phyloP scores from a whole-genome alignment of 495 filamentous ascomycete species.

The Tuber indicum region DNA sequence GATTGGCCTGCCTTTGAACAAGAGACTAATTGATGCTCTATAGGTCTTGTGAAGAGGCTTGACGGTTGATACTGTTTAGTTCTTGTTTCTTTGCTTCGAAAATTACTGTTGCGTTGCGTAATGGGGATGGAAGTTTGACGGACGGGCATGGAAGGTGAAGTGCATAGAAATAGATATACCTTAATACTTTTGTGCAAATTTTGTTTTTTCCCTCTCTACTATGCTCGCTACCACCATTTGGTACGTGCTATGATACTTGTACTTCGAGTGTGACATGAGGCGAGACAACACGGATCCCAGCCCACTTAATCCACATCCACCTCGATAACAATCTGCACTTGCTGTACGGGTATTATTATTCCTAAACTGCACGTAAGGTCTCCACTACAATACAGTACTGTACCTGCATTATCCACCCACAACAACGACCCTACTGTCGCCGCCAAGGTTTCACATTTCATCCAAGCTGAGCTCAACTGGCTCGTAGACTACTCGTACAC shows the following conservation, averaged over 20 bases:
- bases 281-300: background rate
- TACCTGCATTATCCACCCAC: background rate
- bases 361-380: background rate
- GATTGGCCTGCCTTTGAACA: background rate
- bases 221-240: background rate
- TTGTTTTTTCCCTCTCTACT: too few species aligned
- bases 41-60: background rate
- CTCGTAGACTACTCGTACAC: too few species aligned
- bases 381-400: background rate
- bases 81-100: background rate
- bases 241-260: background rate
- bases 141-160: background rate
- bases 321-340: background rate
- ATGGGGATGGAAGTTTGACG: background rate
- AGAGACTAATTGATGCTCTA: background rate
- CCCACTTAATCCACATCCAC: background rate
- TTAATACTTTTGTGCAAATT: constrained; percentile 2
- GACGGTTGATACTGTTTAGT: background rate
- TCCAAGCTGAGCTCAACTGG: background rate
- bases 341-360: background rate
- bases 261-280: background rate
- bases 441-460: background rate
- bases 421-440: too few species aligned
- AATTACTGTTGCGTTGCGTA: background rate
- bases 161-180: constrained; percentile 2